These are phyloP conservation scores for Lactarius tabidus DNA, from an alignment of 768 basidiomycete species.

Conservation along the genomic window DNA sequence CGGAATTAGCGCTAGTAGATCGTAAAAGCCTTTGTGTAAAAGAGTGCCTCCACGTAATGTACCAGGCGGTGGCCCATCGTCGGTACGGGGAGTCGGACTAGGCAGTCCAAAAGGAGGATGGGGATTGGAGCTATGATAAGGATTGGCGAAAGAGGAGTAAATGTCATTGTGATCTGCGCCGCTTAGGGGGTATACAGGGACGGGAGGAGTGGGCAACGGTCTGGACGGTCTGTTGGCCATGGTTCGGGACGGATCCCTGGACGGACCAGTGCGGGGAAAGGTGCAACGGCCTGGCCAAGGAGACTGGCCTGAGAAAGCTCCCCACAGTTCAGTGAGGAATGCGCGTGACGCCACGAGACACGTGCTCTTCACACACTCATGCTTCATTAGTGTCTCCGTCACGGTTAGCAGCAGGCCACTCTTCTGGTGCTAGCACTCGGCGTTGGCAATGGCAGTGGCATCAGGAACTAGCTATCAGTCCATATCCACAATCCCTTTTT, in stretches of 20 bases:
- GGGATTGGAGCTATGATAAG: slow-evolving; percentile 36
- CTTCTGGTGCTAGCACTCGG: background rate
- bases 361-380: slow-evolving; percentile 6
- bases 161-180: slow-evolving; percentile 6
- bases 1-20: slow-evolving; percentile 74
- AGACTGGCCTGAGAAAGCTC: background rate
- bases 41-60: slow-evolving; percentile 65
- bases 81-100: slow-evolving; percentile 29
- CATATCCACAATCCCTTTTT: no score
- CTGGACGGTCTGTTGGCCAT: slow-evolving; percentile 21
- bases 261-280: background rate
- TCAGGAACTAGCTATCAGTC: no score
- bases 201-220: slow-evolving; percentile 25
- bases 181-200: slow-evolving; percentile 9
- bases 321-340: slow-evolving; percentile 1
- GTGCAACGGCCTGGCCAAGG: background rate
- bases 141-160: slow-evolving; percentile 20
- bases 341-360: slow-evolving; percentile 18
- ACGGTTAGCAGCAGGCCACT: no score
- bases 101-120: slow-evolving; percentile 30
- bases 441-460: no score
- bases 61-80: slow-evolving; percentile 43
- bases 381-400: no score
- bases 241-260: background rate
- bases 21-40: slow-evolving; percentile 88